These are phyloP conservation scores for Auricularia heimuer DNA, from an alignment of 768 basidiomycete genomes.

Conservation along the genomic window DNA sequence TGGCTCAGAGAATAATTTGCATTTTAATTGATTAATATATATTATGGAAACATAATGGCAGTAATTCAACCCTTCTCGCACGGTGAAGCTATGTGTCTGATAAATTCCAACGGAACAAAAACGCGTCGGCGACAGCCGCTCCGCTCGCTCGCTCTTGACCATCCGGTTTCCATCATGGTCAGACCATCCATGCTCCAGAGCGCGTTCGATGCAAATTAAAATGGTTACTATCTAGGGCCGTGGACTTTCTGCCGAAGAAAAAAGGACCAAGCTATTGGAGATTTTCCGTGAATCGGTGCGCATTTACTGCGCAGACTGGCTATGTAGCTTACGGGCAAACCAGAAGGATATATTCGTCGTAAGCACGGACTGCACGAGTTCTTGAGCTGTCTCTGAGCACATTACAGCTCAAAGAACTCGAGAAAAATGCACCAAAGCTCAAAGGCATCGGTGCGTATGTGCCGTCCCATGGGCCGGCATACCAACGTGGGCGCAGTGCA, in stretches of 20 bases:
- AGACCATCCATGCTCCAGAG: too few relatives aligned
- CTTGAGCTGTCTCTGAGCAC: neutral
- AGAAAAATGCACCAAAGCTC: slow-evolving; percentile 79
- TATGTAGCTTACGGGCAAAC: neutral
- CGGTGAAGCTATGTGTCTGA: too few relatives aligned
- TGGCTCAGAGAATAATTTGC: too few relatives aligned
- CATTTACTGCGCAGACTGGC: neutral
- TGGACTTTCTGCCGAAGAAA: slow-evolving; percentile 84
- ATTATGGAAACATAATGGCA: too few relatives aligned
- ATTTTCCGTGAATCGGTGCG: slow-evolving; percentile 86
- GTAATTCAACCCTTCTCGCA: too few relatives aligned
- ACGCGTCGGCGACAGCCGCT: too few relatives aligned
- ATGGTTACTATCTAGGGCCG: slow-evolving; percentile 17
- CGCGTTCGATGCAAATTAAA: too few relatives aligned
- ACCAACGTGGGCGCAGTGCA: slow-evolving; percentile 41
- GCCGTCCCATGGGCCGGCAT: too few relatives aligned
- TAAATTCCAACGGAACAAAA: too few relatives aligned
- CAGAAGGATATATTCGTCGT: slow-evolving; percentile 82
- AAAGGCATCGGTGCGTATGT: slow-evolving; percentile 68
- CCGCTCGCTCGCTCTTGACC: too few relatives aligned
- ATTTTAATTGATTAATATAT: too few relatives aligned
- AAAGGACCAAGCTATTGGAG: slow-evolving; percentile 78
- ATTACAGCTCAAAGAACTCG: slow-evolving; percentile 78
- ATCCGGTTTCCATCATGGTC: too few relatives aligned
- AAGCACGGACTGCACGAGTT: neutral